Percentiles rank a stretch among this genome's conserved stretches.
These are phyloP conservation scores for Pisolithus marmoratus DNA, from an alignment of 768 basidiomycete species.

Conservation along the genomic window DNA sequence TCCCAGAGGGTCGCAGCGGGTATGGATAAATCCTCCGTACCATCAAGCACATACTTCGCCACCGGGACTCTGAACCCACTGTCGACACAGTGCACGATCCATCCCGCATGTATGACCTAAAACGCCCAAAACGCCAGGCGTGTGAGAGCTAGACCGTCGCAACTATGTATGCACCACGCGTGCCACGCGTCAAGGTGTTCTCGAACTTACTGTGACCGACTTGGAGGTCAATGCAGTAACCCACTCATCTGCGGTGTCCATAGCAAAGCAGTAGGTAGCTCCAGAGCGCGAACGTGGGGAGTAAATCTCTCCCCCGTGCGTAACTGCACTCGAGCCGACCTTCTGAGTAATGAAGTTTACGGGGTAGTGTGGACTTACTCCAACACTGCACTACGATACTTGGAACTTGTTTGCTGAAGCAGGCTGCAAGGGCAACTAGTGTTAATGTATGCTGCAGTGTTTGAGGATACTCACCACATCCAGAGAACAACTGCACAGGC, in stretches of 20 bases:
- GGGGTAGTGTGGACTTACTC: conserved; percentile 10
- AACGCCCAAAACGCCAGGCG: not conserved
- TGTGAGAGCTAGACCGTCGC: conserved; percentile 1
- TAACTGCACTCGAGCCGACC: conserved; percentile 9
- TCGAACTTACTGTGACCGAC: conserved; percentile 22
- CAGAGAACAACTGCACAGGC: conserved; percentile 12
- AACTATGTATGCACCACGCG: not conserved
- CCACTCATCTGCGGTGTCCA: conserved; percentile 22
- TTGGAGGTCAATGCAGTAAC: conserved; percentile 19
- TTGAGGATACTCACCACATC: conserved; percentile 16
- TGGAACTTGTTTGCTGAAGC: conserved; percentile 24
- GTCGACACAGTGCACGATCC: conserved; percentile 26
- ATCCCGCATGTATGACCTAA: conserved; percentile 26
- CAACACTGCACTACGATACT: conserved; percentile 15
- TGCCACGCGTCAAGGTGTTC: not conserved
- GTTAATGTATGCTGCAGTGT: too few relatives aligned
- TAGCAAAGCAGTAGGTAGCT: conserved; percentile 28
- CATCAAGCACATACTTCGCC: conserved; percentile 25
- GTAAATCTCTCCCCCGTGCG: conserved; percentile 19
- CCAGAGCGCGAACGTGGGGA: conserved; percentile 5
- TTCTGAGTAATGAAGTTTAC: not conserved
- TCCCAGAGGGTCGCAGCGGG: too few relatives aligned
- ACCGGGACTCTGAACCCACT: conserved; percentile 21
- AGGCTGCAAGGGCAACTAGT: conserved; percentile 12
- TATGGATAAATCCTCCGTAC: conserved; percentile 12